Base-by-base conservation (phyloP, 1,139 yeast genomes). In the Saccharomyces hybrid region DNA sequence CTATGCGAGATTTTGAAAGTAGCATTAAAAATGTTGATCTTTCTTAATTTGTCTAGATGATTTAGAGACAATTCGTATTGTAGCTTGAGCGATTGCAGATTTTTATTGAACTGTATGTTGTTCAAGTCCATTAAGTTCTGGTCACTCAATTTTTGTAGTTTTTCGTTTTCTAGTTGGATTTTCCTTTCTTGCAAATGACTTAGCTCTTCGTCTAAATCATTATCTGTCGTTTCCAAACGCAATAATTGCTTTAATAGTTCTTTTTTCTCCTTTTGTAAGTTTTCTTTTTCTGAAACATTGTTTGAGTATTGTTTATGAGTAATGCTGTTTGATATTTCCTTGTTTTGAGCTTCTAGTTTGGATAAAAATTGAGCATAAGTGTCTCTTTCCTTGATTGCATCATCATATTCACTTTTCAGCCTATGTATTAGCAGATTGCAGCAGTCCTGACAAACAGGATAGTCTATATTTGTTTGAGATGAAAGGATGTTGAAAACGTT, bases 361-460 rank as follows among this genome's bases (percentile, higher is more conserved):
- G 82, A 83, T 50, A 91, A 70, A 68, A 91, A 90, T 34, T 81
- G 79, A 46, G 84, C 74, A 68, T 90, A 95, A 2, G 81, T 78
- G 54, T 91, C 96, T 62, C 95, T 83, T 62, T 93, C 97, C 58
- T 78, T 78, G 47, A 86, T 82, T 11, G 84, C 79, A 57, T 83
- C 88, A 57, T 87, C 93, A 67, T 86, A 88, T 62, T 85, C 84
- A 27, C 75, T 70, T 63, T 84, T 85, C 67, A 89, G 77, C 56
- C 83, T 84, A n/a, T 80, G 83, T 3, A 86, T 75, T 31, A 91
- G 69, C 28, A 79, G 67, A 48, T 78, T 81, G 2, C 95, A 88
- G 69, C 99, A 93, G 51, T 91, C 98, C 34, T 78, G 77, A 62
- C 98, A 91, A 14, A 95, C 81, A 0, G 99, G 99, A 64, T 88